phyloP scores from a whole-genome alignment of 257 asterid genomes.

The Solanum pennellii region DNA sequence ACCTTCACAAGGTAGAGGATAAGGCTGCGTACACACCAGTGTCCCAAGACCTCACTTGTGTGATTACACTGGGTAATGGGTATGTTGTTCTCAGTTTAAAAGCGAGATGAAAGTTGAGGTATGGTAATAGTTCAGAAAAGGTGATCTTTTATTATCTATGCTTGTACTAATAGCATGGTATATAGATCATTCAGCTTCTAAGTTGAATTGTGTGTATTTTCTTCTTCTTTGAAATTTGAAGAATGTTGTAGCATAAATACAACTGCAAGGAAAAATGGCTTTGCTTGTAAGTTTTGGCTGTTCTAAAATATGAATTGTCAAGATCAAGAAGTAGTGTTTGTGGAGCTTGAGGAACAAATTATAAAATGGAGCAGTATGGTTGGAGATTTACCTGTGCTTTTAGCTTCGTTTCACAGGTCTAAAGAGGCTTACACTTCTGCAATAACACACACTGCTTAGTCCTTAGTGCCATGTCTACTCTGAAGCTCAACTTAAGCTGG shows the following conservation, averaged over 20 bases:
- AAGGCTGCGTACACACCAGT: background rate
- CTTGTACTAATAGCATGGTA: background rate
- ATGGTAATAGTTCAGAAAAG: background rate
- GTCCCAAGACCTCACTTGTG: background rate
- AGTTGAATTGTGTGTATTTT: background rate
- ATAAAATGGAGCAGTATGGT: background rate
- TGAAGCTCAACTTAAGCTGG: background rate
- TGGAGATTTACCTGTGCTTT: background rate
- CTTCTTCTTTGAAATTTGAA: background rate
- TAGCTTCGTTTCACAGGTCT: background rate
- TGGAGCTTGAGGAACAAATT: background rate
- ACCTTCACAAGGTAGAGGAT: background rate
- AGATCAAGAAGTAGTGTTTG: background rate
- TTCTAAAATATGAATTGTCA: background rate
- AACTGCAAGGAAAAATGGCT: background rate
- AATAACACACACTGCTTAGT: background rate
- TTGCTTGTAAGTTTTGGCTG: background rate
- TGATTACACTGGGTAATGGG: background rate
- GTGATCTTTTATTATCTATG: background rate
- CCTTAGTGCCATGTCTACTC: background rate
- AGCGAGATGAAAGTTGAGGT: background rate
- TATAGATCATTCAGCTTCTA: background rate
- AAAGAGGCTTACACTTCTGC: background rate
- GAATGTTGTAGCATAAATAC: background rate
- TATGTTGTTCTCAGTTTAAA: background rate